These are phyloP conservation scores for Hypomyces perniciosus DNA, from an alignment of 2,329 filamentous ascomycete species.

Conservation along the genomic window DNA sequence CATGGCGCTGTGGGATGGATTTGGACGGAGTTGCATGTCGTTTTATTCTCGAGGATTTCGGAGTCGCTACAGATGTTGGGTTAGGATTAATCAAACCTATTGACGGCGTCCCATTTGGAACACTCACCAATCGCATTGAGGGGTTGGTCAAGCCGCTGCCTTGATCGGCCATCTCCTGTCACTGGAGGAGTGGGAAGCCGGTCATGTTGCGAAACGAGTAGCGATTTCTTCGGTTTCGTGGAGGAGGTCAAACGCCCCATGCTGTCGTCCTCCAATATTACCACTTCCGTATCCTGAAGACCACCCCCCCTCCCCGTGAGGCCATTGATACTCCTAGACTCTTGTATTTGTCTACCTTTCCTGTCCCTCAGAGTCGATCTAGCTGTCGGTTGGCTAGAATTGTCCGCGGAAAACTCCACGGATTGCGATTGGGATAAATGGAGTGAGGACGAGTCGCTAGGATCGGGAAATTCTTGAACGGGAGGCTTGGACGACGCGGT, in stretches of 20 bases:
- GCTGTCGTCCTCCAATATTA: conserved; percentile 23
- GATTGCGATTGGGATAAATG: conserved; percentile 22
- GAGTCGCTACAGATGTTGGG: neutral
- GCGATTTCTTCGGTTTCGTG: conserved; percentile 39
- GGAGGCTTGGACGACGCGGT: conserved; percentile 35
- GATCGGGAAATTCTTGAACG: conserved; percentile 32
- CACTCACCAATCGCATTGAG: conserved; percentile 9
- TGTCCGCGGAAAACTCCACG: conserved; percentile 7
- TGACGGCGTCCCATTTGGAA: neutral
- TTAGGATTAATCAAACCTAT: neutral
- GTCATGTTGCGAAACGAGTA: conserved; percentile 36
- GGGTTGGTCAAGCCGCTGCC: conserved; percentile 14
- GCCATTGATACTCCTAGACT: conserved; percentile 18
- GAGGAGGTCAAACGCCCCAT: conserved; percentile 43
- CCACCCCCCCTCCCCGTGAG: conserved; percentile 17
- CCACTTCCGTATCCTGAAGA: conserved; percentile 22
- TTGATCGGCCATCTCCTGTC: conserved; percentile 16
- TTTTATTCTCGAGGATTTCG: conserved; percentile 18
- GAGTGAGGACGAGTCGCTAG: conserved; percentile 22
- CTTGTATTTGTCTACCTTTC: neutral
- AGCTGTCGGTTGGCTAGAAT: neutral
- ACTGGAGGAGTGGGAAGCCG: conserved; percentile 37
- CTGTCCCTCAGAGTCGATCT: conserved; percentile 1
- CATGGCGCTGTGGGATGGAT: conserved; percentile 16
- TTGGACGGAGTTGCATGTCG: conserved; percentile 21